phyloP scores from a whole-genome alignment of 768 basidiomycete species.

The Rubroboletus satanas region DNA sequence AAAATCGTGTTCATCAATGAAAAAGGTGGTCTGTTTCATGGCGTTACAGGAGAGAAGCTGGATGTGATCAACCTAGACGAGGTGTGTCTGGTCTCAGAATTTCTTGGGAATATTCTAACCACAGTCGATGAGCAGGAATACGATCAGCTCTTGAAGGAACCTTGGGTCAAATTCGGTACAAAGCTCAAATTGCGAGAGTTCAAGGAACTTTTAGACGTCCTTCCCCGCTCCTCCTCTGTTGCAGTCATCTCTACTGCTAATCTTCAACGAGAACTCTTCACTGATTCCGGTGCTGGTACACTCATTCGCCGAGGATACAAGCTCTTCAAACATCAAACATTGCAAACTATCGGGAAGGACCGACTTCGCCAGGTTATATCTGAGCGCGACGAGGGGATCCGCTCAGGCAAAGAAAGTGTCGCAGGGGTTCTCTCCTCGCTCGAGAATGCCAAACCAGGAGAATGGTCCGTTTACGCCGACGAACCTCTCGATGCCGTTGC shows the following conservation, averaged over 20 bases:
- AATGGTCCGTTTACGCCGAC: constrained; percentile 96
- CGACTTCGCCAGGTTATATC: constrained; percentile 92
- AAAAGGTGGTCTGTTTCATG: constrained; percentile 97
- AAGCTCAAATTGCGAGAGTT: constrained; percentile 99
- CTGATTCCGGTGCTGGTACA: constrained; percentile 95
- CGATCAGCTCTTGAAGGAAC: constrained; percentile 92
- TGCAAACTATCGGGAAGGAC: constrained; percentile 87
- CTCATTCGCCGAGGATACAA: constrained; percentile 98
- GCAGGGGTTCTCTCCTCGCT: constrained; percentile 64
- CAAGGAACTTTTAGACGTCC: constrained; percentile 97
- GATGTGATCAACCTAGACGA: constrained; percentile 97
- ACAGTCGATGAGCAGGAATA: constrained; percentile 62
- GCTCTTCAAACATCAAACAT: constrained; percentile 81
- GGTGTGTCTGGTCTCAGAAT: constrained; percentile 36
- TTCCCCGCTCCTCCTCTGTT: constrained; percentile 96
- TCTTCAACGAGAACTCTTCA: constrained; percentile 97
- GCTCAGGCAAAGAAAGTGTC: constrained; percentile 77
- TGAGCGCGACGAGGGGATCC: constrained; percentile 92
- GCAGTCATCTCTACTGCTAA: constrained; percentile 93
- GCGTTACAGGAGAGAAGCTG: constrained; percentile 93
- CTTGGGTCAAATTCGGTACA: constrained; percentile 99
- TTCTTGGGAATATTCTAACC: not conserved
- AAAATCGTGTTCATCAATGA: constrained; percentile 99
- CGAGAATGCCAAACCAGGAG: constrained; percentile 70
- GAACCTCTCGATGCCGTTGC: constrained; percentile 95